phyloP scores from a whole-genome alignment of 2,329 filamentous ascomycete species.

The Moelleriella libera region DNA sequence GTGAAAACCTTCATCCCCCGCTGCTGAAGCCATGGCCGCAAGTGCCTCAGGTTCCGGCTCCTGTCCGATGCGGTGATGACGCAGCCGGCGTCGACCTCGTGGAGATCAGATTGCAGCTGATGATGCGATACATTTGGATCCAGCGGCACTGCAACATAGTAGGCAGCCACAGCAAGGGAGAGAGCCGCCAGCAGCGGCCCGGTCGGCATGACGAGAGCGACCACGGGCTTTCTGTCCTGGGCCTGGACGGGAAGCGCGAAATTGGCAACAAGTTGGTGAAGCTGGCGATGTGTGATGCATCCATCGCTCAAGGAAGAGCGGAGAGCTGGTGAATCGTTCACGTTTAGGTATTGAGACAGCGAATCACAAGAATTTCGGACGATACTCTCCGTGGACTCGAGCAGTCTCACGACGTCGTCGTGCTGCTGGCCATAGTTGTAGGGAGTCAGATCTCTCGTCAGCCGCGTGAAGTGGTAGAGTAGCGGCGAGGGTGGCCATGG shows the following conservation, averaged over 20 bases:
- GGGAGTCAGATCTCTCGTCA: not conserved
- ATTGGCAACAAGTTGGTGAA: not conserved
- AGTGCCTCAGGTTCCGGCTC: not conserved
- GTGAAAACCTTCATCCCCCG: not conserved
- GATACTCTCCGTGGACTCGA: conserved; percentile 1
- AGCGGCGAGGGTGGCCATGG: conserved; percentile 1
- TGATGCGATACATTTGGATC: conserved; percentile 5
- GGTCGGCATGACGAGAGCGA: conserved; percentile 7
- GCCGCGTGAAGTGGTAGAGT: conserved; percentile 2
- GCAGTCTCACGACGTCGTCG: conserved; percentile 1
- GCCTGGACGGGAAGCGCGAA: conserved; percentile 1
- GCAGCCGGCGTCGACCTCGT: not conserved
- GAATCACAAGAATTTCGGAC: conserved; percentile 2
- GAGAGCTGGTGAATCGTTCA: not conserved
- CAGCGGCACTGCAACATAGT: conserved; percentile 8
- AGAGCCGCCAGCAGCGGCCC: conserved; percentile 8
- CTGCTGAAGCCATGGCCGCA: not conserved
- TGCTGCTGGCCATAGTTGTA: conserved; percentile 1
- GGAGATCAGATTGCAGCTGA: conserved; percentile 8
- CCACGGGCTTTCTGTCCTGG: not conserved
- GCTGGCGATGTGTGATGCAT: conserved; percentile 1
- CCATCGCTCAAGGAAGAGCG: not conserved
- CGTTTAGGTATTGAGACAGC: not conserved
- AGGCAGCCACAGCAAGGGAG: conserved; percentile 7
- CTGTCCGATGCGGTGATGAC: conserved; percentile 1